These are phyloP conservation scores for Collybia sordida DNA, from an alignment of 768 basidiomycete genomes.

Conservation along the genomic window DNA sequence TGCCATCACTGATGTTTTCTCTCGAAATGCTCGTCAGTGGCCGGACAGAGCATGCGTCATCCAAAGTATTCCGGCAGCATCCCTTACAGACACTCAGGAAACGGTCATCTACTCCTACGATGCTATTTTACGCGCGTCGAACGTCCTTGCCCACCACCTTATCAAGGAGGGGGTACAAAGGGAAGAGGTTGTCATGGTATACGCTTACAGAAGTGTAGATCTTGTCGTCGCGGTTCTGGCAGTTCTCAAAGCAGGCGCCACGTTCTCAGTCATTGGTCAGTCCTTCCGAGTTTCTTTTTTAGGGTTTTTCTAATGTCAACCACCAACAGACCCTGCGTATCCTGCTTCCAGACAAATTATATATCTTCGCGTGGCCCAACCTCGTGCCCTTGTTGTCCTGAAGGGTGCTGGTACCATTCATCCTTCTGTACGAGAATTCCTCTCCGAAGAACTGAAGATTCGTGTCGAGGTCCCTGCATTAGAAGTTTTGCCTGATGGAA, in stretches of 20 bases:
- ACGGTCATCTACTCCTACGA: slow-evolving; percentile 71
- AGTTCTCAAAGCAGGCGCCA: slow-evolving; percentile 91
- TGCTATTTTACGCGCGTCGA: slow-evolving; percentile 80
- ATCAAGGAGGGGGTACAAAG: slow-evolving; percentile 82
- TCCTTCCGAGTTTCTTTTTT: slow-evolving; percentile 3
- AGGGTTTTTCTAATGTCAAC: neutral
- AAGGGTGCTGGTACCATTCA: slow-evolving; percentile 85
- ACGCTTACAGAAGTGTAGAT: slow-evolving; percentile 94
- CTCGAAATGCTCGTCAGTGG: slow-evolving; percentile 74
- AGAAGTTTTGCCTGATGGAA: slow-evolving; percentile 64
- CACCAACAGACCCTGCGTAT: slow-evolving; percentile 84
- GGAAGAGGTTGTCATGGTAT: slow-evolving; percentile 98
- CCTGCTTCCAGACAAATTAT: slow-evolving; percentile 90
- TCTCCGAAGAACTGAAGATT: slow-evolving; percentile 75
- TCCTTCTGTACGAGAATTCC: slow-evolving; percentile 81
- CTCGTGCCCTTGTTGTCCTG: slow-evolving; percentile 87
- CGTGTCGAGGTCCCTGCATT: slow-evolving; percentile 91
- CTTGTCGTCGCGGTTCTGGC: slow-evolving; percentile 97
- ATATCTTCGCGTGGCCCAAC: slow-evolving; percentile 90
- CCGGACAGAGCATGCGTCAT: slow-evolving; percentile 90
- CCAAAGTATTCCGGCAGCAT: slow-evolving; percentile 59
- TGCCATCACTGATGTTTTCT: slow-evolving; percentile 94
- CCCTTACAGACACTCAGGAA: slow-evolving; percentile 45
- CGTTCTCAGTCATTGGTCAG: slow-evolving; percentile 95
- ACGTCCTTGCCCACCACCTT: slow-evolving; percentile 88